Base-by-base conservation (phyloP, 106 monocot species). In the Triglochin maritima region DNA sequence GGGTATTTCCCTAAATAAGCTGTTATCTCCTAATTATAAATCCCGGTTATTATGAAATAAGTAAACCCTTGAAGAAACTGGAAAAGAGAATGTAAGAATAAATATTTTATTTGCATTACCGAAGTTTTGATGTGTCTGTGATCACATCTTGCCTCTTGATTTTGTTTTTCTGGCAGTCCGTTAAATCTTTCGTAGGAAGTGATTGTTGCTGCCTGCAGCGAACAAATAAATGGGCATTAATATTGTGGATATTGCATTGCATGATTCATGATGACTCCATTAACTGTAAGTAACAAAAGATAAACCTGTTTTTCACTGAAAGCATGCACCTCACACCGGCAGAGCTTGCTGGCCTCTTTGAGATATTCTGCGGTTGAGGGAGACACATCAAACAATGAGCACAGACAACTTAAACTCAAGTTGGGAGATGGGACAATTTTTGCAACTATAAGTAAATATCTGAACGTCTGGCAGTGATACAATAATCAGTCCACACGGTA, bases 291-390 rank as follows among this genome's bases (percentile, higher is more conserved):
- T 17, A 56, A 60, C 52, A 75, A 16, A 12, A 64, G 80, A 55
- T 10, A 63, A 47, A 63, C 84, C 87, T 77, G 52, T 62, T 78
- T 46, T 69, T 73, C 71, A 82, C 77, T 14, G 57, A 7, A 44
- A 47, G 64, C 44, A 5, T 57, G 65, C 62, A 72, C 65, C 76
- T 78, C 62, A 64, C 59, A 59, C 66, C 51, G 51, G 41, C 49
- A 13, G 71, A 57, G 65, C 43, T 67, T 49, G 50, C 51, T 47
- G 2, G 57, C 67, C 57, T 79, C 51, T 79, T 85, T 57, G 77
- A 65, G 62, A 48, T 68, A 51, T 63, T 66, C 87, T 87, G 76
- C 45, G 70, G 9, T 15, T 46, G 47, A 46, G 9, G 42, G 29
- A 29, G 29, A 29, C 29, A 29, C 1, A 29, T 11, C 45, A 47